A percentile compares a stretch with the other conserved stretches of the same genome.
These are phyloP conservation scores for Termitomyces sp. DNA, from an alignment of 768 basidiomycete species.

Conservation along the genomic window DNA sequence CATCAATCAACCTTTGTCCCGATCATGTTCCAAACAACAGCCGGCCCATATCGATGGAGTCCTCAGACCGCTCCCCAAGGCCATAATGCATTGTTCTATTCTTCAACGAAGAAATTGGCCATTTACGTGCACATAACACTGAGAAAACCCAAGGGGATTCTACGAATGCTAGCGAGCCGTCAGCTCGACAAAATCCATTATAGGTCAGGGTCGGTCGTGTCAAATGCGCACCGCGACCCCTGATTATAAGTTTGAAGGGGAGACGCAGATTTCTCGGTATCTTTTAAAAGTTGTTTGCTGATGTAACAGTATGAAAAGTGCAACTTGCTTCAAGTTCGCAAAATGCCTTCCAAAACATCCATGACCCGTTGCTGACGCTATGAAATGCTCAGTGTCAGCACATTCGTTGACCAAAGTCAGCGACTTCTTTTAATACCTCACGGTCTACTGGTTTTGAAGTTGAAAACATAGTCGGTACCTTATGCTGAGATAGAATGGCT, in stretches of 20 bases:
- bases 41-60: too few species aligned
- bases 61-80: too few species aligned
- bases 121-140: not conserved
- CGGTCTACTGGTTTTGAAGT: constrained; percentile 41
- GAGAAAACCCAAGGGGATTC: not conserved
- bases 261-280: not conserved
- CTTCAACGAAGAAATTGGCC: not conserved
- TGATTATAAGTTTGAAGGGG: not conserved
- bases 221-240: not conserved
- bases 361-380: constrained; percentile 70
- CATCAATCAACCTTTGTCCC: not conserved
- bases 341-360: constrained; percentile 57
- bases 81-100: not conserved
- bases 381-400: not conserved
- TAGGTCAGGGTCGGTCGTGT: not conserved
- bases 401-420: not conserved
- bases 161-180: not conserved
- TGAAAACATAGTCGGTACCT: constrained; percentile 69
- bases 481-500: constrained; percentile 46
- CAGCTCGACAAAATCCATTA: not conserved
- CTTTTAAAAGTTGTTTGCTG: not conserved
- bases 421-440: constrained; percentile 38
- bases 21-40: not conserved
- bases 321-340: not conserved
- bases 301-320: not conserved